Conservation (phyloP, 768 basidiomycete species). For the Mycena galericulata region DNA sequence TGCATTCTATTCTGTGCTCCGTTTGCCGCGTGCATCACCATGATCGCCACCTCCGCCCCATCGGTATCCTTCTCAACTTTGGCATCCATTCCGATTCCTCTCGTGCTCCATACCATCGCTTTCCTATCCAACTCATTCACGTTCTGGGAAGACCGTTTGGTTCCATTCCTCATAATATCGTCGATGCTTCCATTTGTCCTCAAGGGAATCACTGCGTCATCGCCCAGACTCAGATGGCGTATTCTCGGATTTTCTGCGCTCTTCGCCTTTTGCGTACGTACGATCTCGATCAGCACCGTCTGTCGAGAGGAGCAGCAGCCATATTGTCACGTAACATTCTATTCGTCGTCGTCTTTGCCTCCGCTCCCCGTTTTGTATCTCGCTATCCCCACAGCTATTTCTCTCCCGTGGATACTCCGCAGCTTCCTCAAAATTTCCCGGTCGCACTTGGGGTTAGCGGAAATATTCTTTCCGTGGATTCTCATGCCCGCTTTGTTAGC, state of each 20-base stretch:
- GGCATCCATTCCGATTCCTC: slow-evolving; percentile 56
- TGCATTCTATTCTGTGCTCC: slow-evolving; percentile 61
- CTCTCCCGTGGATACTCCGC: slow-evolving; percentile 66
- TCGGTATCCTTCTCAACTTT: slow-evolving; percentile 45
- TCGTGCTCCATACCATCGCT: slow-evolving; percentile 75
- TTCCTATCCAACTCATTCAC: slow-evolving; percentile 97
- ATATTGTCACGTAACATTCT: slow-evolving; percentile 92
- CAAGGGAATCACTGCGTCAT: slow-evolving; percentile 76
- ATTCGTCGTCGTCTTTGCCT: slow-evolving; percentile 76
- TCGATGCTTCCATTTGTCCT: slow-evolving; percentile 72
- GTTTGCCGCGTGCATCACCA: slow-evolving; percentile 58
- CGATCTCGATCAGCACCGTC: slow-evolving; percentile 86
- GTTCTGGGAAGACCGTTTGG: slow-evolving; percentile 94
- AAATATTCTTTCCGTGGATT: slow-evolving; percentile 68
- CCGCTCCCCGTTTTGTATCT: slow-evolving; percentile 65
- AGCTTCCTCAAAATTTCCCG: slow-evolving; percentile 73
- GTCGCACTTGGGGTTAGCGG: slow-evolving; percentile 81
- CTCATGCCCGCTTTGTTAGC: slow-evolving; percentile 69
- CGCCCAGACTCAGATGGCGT: slow-evolving; percentile 74
- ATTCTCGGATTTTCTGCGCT: slow-evolving; percentile 79
- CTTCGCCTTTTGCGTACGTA: slow-evolving; percentile 74
- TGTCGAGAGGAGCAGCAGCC: slow-evolving; percentile 97
- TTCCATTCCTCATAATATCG: slow-evolving; percentile 78
- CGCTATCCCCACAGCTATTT: slow-evolving; percentile 66
- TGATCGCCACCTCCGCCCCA: slow-evolving; percentile 57